Evolutionary conservation across 176 grass and related monocot species (phyloP), one percentile per base, ranked within the genome.

Genomic region (Cenchrus purpureus): DNA sequence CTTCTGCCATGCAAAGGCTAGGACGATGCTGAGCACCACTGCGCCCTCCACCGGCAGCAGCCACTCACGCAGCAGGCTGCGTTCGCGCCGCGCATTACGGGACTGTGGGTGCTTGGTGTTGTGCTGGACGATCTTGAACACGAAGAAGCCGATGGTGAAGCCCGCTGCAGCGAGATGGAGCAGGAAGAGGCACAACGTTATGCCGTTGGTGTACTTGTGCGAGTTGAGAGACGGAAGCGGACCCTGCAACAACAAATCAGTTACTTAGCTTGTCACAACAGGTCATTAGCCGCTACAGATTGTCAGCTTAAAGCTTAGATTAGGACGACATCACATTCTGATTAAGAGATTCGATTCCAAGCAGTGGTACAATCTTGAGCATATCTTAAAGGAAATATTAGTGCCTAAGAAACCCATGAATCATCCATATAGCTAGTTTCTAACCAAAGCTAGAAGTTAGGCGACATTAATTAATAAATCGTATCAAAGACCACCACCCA

Each of bases 1-100:
- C 83, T 94, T 99, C 94, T 94, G 97, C 97, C 97, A 99, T 10
- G 88, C 82, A 76, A 99, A 99, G 1, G 97, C 93, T 77, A 96
- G 79, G 14, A 91, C 42, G 73, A 99, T 96, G 84, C 93, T 92
- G 60, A 99, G 89, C 68, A 60, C 84, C 15, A 88, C 91, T 0
- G 97, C 77, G 32, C 89, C 89, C 83, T 96, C 97, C 70, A 99
- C 83, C 12, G 97, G 93, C 5, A 88, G 97, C 31, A 99, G 89
- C 97, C 97, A 99, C 34, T 78, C 59, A 0, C 86, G 81, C 62
- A 99, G 91, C 10, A 92, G 83, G 74, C 83, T 91, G 22, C 67
- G 72, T 78, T 89, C 92, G 2, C 74, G 83, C 60, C 62, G 77
- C 9, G 81, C 88, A 5, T 88, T 77, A 25, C 0, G 68, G 6